Conservation (phyloP, 257 asterid species). For the Coffea eugenioides region DNA sequence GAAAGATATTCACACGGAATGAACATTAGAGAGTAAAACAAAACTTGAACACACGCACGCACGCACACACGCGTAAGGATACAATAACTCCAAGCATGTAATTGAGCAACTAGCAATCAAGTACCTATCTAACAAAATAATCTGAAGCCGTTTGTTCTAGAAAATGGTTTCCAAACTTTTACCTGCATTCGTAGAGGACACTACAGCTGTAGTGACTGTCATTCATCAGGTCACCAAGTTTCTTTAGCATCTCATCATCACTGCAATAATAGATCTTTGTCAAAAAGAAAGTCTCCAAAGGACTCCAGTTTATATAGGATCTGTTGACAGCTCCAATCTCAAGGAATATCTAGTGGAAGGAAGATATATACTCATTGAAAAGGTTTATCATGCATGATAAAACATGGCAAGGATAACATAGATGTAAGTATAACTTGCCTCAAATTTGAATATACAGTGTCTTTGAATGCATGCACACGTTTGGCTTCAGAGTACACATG, state of each 20-base stretch:
- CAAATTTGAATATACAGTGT: constrained; percentile 57
- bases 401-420: background rate
- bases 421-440: constrained; percentile 40
- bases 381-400: background rate
- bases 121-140: background rate
- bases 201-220: constrained; percentile 97
- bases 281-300: background rate
- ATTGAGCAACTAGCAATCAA: background rate
- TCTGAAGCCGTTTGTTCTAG: background rate
- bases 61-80: background rate
- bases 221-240: constrained; percentile 91
- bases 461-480: constrained; percentile 87
- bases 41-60: background rate
- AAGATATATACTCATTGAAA: background rate
- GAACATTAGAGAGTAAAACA: background rate
- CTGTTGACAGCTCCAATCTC: background rate
- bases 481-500: constrained; percentile 94
- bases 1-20: background rate
- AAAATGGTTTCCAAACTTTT: background rate
- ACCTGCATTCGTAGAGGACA: constrained; percentile 95
- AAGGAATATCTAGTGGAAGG: background rate
- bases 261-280: constrained; percentile 33
- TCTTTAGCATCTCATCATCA: constrained; percentile 76
- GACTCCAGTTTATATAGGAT: background rate
- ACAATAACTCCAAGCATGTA: background rate